Evolutionary conservation across 2,329 filamentous ascomycete genomes (phyloP), one percentile per base, ranked within the genome.

Genomic region (Coniella vitis): DNA sequence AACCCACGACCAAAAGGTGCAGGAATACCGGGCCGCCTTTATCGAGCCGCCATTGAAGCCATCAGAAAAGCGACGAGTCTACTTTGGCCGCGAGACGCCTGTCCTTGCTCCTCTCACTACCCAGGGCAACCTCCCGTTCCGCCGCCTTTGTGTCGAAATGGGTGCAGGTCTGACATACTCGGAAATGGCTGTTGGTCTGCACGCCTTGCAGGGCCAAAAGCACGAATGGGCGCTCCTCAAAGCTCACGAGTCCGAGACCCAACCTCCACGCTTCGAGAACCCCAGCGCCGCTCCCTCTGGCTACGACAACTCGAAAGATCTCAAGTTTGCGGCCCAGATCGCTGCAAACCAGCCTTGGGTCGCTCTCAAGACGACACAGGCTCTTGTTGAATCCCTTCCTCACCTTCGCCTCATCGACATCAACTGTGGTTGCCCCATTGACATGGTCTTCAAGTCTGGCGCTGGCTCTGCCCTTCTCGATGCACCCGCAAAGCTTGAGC

Each of bases 391-490:
- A 25, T 81, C 86, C 55, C 83, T 90, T 49, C 90, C 93, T 3
- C 81, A 89, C 59, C 76, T 98, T 17, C 87, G 93, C 32, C 81
- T 95, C 35, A 87, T 98, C 56, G 93, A 98, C 61, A 74, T 98
- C 57, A 98, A 98, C 72, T 97, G 91, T 60, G 93, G 93, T 38
- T 98, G 93, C 62, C 93, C 93, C 4, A 96, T 98, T 62, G 93
- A 98, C 63, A 80, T 96, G 58, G 84, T 98, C 45, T 97, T 82
- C 73, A 83, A 90, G 58, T 78, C 85, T 39, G 93, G 93, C 44
- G 89, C 87, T 36, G 93, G 93, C 4, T 95, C 91, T 17, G 91
- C 88, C 2, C 79, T 98, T 14, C 81, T 98, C n/a, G 93, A 98
- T 60, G 76, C 84, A 47, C 87, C 81, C 25, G 82, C 82, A 50